These are phyloP conservation scores for Fusarium phyllophilum DNA, from an alignment of 2,329 filamentous ascomycete species.

Conservation along the genomic window DNA sequence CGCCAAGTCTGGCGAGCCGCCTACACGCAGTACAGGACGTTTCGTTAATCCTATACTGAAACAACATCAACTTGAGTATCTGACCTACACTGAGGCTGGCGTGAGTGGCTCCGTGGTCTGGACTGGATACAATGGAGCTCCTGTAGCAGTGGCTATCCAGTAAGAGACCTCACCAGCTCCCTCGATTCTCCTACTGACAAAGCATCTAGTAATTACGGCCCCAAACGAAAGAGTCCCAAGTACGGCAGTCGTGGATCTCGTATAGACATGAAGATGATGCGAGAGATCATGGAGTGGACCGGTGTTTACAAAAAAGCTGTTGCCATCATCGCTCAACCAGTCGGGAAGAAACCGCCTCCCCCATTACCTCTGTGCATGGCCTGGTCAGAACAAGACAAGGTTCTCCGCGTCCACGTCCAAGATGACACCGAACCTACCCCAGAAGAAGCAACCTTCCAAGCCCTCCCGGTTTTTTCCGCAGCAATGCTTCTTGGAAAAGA, in stretches of 20 bases:
- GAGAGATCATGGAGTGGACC: not conserved
- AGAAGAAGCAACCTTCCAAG: not conserved
- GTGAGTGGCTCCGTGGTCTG: not conserved
- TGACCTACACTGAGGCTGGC: not conserved
- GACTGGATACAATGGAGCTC: not conserved
- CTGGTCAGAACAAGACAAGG: not conserved
- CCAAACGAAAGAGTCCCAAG: not conserved
- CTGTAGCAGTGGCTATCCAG: not conserved
- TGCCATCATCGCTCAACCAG: not conserved
- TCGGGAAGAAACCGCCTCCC: not conserved
- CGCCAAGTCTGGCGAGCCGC: not conserved
- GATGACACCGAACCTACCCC: not conserved
- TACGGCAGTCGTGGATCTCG: not conserved
- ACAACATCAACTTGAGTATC: not conserved
- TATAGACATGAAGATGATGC: not conserved
- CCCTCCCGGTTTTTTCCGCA: not conserved
- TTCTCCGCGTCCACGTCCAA: not conserved
- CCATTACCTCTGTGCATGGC: not conserved
- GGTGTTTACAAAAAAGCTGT: not conserved
- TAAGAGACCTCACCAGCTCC: not conserved
- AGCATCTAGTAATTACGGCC: not conserved
- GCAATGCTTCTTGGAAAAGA: not conserved
- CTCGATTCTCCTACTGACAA: rapidly evolving
- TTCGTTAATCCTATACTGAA: not conserved
- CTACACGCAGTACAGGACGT: not conserved